A percentile compares a stretch with the other conserved stretches of the same genome.
Conservation (phyloP, 2,329 filamentous ascomycete species). For the Pseudocercospora cruenta region DNA sequence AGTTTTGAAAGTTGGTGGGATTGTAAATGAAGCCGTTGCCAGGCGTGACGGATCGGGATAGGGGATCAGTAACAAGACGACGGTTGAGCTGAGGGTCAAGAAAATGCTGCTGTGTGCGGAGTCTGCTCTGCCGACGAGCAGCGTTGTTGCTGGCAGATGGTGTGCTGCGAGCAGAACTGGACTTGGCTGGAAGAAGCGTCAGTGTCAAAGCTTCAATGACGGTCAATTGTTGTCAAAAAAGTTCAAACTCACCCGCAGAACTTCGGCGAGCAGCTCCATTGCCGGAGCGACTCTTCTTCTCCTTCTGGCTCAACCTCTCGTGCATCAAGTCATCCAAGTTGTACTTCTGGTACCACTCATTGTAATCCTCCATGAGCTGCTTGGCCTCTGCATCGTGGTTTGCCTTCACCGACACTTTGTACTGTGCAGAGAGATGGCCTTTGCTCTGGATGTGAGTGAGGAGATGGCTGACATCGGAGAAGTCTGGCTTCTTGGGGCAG, state of each 20-base stretch:
- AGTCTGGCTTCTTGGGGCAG: slow-evolving; percentile 76
- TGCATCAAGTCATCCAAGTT: slow-evolving; percentile 74
- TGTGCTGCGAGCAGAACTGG: slow-evolving; percentile 31
- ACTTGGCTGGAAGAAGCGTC: slow-evolving; percentile 8
- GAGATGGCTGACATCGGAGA: slow-evolving; percentile 89
- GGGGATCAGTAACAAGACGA: slow-evolving; percentile 30
- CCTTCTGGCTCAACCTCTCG: slow-evolving; percentile 76
- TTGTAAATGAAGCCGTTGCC: slow-evolving; percentile 23
- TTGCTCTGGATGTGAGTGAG: slow-evolving; percentile 93
- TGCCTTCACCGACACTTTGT: slow-evolving; percentile 75
- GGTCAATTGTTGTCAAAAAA: slow-evolving; percentile 14
- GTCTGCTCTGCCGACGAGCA: slow-evolving; percentile 14
- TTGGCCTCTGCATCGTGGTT: slow-evolving; percentile 62
- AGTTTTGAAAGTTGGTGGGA: slow-evolving; percentile 22
- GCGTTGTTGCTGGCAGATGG: slow-evolving; percentile 20
- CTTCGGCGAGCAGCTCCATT: slow-evolving; percentile 21
- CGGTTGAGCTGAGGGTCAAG: slow-evolving; percentile 38
- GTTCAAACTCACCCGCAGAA: slow-evolving; percentile 23
- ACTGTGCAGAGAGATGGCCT: slow-evolving; percentile 82
- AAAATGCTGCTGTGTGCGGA: slow-evolving; percentile 34
- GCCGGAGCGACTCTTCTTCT: slow-evolving; percentile 53
- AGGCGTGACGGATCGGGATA: slow-evolving; percentile 36
- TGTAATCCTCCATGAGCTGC: slow-evolving; percentile 67
- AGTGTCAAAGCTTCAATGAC: slow-evolving; percentile 2
- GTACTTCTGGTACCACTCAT: slow-evolving; percentile 76